Base-by-base conservation (phyloP, 371 early-diverging fungal genomes). In the Zopfochytrium polystomum region DNA sequence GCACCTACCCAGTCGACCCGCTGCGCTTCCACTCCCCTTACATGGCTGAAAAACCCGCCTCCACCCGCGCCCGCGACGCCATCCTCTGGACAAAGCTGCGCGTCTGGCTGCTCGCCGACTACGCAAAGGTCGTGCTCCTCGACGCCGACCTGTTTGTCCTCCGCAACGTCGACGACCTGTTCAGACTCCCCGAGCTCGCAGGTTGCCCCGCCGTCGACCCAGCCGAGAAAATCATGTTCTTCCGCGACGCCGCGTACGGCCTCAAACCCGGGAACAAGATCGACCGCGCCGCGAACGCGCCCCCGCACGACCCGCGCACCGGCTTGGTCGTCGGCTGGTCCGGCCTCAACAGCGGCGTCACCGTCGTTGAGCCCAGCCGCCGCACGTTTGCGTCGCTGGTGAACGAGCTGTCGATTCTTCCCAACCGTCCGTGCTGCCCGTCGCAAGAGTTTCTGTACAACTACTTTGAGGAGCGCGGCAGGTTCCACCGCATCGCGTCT, bases 401-500 rank as follows among this genome's bases (percentile, higher is more conserved):
- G 46, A 57, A 55, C 20, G 67, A 67, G 61, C 52, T 71, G 29
- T 46, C 56, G 42, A 66, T 61, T 26, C 31, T 71, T 15, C 67
- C 67, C 2, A 63, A 66, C 51, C 48, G 71, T 27, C 71, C 71
- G n/a, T 71, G 71, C 49, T 71, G 71, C 31, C 71, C 71, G 2
- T 67, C 71, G 2, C 71, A 70, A 47, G 71, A 71, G 47, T 66
- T 71, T 51, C 61, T 71, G 23, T 57, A 44, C 34, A 55, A 63
- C 54, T 71, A 55, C 48, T 71, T 71, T 46, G 67, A 71, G 35
- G 55, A 62, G 53, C 44, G 64, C 7, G 33, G 35, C 4, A 18
- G 32, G 18, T 67, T 46, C 34, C 57, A 45, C 45, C 43, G 67
- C 1, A 32, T 67, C 6, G 67, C 71, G 6, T 20, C 44, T 3